Evolutionary conservation across 148 eudicot species (phyloP), one percentile per base, ranked within the genome.

Genomic region (Chenopodium formosanum): DNA sequence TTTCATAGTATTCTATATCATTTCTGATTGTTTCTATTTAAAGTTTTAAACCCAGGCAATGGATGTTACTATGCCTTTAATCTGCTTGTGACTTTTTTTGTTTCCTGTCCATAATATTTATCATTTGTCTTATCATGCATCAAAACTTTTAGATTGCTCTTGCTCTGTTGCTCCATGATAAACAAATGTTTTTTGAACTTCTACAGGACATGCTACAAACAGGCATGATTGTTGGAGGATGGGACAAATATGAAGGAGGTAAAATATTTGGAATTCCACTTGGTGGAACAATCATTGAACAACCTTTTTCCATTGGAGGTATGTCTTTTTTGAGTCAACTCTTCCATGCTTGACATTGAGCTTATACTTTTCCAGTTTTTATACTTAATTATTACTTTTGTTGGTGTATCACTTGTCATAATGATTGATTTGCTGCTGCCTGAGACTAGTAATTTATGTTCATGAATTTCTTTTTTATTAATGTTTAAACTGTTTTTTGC

Each of bases 261-360:
- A 96, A 94, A 88, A 92, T 96, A 70, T 94, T 90, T 81, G 98
- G 94, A 63, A 86, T 94, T 74, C 99, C 99, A 32, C 95, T 96
- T 75, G 99, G 99, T 76, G 99, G 99, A 75, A 96, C 99, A 47
- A 75, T 96, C 46, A 66, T 96, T 32, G 99, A 96, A 82, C 98
- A 91, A 85, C 98, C 99, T 85, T 96, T 96, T 88, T 88, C 98
- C 48, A 94, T 96, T 85, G 99, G 99, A 86, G 99, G 99, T 95
- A 76, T 83, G 83, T 84, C 46, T 47, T 22, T 56, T 47, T 56
- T 20, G n/a, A 29, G 32, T 52, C 16, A 4, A 56, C 6, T 56
- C 22, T 2, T 10, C 22, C 19, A 44, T 8, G 1, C 23, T 53
- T 74, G 65, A 46, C 23, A 14, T 12, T 2, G 17, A 32, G 23